Base-by-base conservation (phyloP, 306 rosid genomes). In the Erythrophleum fordii region DNA sequence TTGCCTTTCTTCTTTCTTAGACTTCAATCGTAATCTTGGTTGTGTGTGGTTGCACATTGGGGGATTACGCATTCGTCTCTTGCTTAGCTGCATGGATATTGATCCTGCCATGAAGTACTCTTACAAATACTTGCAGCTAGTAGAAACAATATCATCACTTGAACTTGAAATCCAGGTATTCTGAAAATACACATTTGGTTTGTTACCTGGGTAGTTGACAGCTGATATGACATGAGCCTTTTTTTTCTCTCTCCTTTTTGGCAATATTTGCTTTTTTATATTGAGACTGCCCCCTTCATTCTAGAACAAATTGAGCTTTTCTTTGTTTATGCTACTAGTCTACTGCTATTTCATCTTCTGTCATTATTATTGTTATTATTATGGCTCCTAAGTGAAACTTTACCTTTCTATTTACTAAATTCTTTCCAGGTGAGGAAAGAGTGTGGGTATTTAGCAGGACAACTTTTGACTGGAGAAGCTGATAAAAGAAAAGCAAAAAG, bases 71-170 rank as follows among this genome's bases (percentile, higher is more conserved):
- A 83, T 93, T 71, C 84, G 84, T 69, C 97, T 95, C 70, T 81
- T 95, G 91, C 94, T 91, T 73, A 78, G 92, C 85, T 84, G 88
- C 68, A 86, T 78, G 77, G 94, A 89, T 76, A 37, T 93, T 67
- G 99, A 95, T 90, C 99, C 99, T 52, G 88, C 90, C 75, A 77
- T 88, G 93, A 93, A 95, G 80, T 88, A 93, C 83, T 69, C 80
- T 79, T 89, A 86, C 85, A 90, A 93, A 90, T 73, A 90, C 82
- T 69, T 81, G 51, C 89, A 89, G 72, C 85, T 90, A 37, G 81
- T 83, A 49, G 97, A 89, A 59, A 90, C 80, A 80, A 90, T 89
- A 83, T 83, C 92, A 59, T 87, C 80, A 26, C 93, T 84, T 85
- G 87, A 90, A 75, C 92, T 95, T 75, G 97, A 95, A 88, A 85